phyloP scores from a whole-genome alignment of 2,329 filamentous ascomycete species.

The Diaporthe sp. region DNA sequence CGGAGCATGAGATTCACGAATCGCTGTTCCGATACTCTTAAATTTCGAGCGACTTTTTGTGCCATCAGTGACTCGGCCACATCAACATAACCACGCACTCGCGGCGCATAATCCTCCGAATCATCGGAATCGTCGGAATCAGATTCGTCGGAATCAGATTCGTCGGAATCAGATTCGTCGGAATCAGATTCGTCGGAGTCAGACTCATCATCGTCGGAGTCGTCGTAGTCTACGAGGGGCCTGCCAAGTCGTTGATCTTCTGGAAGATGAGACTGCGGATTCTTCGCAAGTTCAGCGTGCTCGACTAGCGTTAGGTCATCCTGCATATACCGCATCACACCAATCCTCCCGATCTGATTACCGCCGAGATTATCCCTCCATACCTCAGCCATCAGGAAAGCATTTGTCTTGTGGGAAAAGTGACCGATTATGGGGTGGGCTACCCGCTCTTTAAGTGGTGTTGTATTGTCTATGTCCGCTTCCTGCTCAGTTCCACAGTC shows the following conservation, averaged over 20 bases:
- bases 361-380: not conserved
- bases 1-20: not conserved
- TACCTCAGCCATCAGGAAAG: not conserved
- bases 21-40: conserved; percentile 12
- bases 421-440: not conserved
- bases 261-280: not conserved
- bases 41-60: not conserved
- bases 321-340: not conserved
- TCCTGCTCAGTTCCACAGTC: not conserved
- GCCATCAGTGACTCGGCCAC: not conserved
- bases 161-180: too few relatives aligned
- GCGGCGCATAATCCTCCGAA: not conserved
- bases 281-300: not conserved
- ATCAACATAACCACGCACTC: conserved; percentile 1
- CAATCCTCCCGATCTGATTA: not conserved
- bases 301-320: not conserved
- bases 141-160: not conserved
- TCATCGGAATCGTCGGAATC: not conserved
- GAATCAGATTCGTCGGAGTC: too few relatives aligned
- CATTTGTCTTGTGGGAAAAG: conserved; percentile 7
- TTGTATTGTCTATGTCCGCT: not conserved
- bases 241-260: not conserved
- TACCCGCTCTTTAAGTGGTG: not conserved
- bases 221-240: not conserved
- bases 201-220: not conserved